phyloP scores from a whole-genome alignment of 1,284 basidiomycete species.

The Cryptococcus floricola region DNA sequence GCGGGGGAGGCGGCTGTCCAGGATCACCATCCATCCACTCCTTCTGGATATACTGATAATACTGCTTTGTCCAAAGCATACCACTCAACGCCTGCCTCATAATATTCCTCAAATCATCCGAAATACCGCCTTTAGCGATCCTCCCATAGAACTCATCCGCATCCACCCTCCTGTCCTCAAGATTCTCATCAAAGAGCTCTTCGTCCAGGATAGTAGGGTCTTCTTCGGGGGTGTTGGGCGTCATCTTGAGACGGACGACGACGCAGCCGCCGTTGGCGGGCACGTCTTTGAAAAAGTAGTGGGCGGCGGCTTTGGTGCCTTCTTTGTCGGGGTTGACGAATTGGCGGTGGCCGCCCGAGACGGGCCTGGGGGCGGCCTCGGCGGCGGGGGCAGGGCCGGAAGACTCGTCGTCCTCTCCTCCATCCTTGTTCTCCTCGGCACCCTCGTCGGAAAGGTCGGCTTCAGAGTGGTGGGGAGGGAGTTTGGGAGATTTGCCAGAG shows the following conservation, averaged over 20 bases:
- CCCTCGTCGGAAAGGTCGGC: conserved; percentile 27
- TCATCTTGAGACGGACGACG: conserved; percentile 91
- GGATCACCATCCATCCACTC: conserved; percentile 95
- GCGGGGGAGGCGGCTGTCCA: conserved; percentile 88
- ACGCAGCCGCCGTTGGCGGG: conserved; percentile 89
- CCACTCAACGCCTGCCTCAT: conserved; percentile 96
- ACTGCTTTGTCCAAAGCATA: conserved; percentile 99
- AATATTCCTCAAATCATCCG: conserved; percentile 88
- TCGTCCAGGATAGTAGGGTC: conserved; percentile 83
- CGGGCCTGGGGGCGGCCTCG: conserved; percentile 42
- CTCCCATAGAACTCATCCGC: conserved; percentile 92
- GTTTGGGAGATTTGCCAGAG: conserved; percentile 24
- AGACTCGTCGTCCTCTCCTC: conserved; percentile 50
- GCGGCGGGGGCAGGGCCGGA: conserved; percentile 53
- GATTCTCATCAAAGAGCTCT: conserved; percentile 76
- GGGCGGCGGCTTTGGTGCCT: conserved; percentile 90
- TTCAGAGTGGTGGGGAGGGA: conserved; percentile 19
- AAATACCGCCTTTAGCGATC: conserved; percentile 74
- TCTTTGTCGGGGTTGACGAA: conserved; percentile 83
- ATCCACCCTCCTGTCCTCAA: conserved; percentile 85
- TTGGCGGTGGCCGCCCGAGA: conserved; percentile 33
- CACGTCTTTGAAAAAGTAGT: conserved; percentile 82
- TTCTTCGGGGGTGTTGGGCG: conserved; percentile 66
- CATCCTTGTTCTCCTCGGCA: conserved; percentile 17
- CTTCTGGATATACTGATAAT: conserved; percentile 91